Base-by-base conservation (phyloP, 306 rosid species). In the Cucumis cinereus region DNA sequence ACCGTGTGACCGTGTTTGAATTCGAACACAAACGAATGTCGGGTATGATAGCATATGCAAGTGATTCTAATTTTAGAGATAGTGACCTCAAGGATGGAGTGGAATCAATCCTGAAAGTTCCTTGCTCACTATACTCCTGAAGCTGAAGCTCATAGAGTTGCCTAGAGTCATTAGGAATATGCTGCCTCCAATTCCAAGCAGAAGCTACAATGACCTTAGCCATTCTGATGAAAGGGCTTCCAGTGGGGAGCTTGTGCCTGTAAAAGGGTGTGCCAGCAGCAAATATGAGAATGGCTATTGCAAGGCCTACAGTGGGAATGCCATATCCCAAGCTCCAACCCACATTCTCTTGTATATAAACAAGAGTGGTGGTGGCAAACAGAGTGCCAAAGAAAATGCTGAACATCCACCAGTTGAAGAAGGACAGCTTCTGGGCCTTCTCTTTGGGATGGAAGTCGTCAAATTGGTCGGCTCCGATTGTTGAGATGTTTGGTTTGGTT, bases 331-430 rank as follows among this genome's bases (percentile, higher is more conserved):
- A 80, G 30, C 88, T 79, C 98, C 98, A 93, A 3, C 98, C 98
- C 35, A 93, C 85, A 63, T 91, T 90, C 71, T 91, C 98, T 77
- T 91, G 97, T 36, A 93, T 77, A 68, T 90, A 93, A 0, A 93
- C 97, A 22, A 93, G 88, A 8, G 90, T 81, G 4, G 93, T 82
- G 13, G 90, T 90, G 74, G 98, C 96, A 75, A 93, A 85, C 53
- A 93, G 76, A 8, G 92, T 95, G 19, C 98, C 97, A 12, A 88
- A 77, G 84, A 93, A 93, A 23, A 95, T 88, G 73, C 97, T 93
- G 53, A 93, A 93, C 97, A 91, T 90, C 98, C 98, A 93, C 98
- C 98, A 93, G 22, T 93, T 93, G 87, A 93, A 93, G 87, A 93
- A 93, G 4, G 97, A 93, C 1, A 88, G 87, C 76, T 93, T 93